Conservation (phyloP, 1,139 yeast species). For the Komagataea norvegica region DNA sequence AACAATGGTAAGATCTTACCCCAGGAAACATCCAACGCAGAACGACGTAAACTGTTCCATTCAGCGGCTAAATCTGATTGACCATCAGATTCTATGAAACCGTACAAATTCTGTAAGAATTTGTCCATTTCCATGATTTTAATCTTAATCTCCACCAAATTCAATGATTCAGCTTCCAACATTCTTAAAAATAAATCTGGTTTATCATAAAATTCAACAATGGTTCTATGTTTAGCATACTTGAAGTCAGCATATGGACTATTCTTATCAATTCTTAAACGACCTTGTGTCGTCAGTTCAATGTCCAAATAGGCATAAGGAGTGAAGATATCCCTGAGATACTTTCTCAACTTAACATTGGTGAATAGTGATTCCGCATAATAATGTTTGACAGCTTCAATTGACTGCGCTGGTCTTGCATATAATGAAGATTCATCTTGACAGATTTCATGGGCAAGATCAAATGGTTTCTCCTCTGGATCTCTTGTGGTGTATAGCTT, state of each 20-base stretch:
- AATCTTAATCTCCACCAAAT: slow-evolving; percentile 42
- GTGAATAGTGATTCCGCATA: slow-evolving; percentile 77
- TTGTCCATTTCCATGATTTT: slow-evolving; percentile 38
- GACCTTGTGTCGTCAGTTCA: slow-evolving; percentile 83
- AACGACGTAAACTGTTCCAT: slow-evolving; percentile 79
- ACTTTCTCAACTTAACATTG: slow-evolving; percentile 75
- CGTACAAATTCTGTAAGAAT: slow-evolving; percentile 45
- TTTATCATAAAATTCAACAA: slow-evolving; percentile 62
- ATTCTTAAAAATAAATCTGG: slow-evolving; percentile 85
- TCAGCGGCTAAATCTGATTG: slow-evolving; percentile 72
- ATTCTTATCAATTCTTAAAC: slow-evolving; percentile 68
- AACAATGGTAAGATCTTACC: slow-evolving; percentile 64
- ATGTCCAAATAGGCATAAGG: slow-evolving; percentile 69
- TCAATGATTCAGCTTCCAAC: slow-evolving; percentile 84
- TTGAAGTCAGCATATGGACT: slow-evolving; percentile 87
- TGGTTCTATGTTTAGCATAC: slow-evolving; percentile 78
- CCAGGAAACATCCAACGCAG: slow-evolving; percentile 62
- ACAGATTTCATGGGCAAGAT: slow-evolving; percentile 51
- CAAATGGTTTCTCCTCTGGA: slow-evolving; percentile 58
- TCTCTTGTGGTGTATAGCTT: slow-evolving; percentile 69
- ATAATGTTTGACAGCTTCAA: slow-evolving; percentile 70
- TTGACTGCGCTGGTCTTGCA: slow-evolving; percentile 57
- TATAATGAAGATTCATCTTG: slow-evolving; percentile 51
- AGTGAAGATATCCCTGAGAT: slow-evolving; percentile 66
- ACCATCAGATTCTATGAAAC: slow-evolving; percentile 74